phyloP scores from a whole-genome alignment of 441 rosid genomes.

The Geranium incanum region DNA sequence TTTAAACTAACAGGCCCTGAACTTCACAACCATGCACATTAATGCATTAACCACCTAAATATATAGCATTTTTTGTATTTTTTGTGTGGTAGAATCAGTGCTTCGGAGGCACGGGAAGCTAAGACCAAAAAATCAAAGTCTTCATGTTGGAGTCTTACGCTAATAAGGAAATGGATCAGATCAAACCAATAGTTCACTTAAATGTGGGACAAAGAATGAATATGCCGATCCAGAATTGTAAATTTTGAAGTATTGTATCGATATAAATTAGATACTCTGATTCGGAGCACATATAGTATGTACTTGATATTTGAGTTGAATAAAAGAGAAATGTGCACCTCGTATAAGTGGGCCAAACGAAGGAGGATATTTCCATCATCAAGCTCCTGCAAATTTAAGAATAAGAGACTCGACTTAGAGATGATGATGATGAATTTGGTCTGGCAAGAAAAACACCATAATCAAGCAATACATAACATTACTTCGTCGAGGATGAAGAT shows the following conservation, averaged over 20 bases:
- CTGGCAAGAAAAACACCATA: background rate
- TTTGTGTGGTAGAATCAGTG: background rate
- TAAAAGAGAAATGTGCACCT: constrained; percentile 30
- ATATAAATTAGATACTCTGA: background rate
- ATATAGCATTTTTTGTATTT: no score
- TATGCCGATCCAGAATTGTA: background rate
- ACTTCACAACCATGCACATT: background rate
- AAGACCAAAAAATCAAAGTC: background rate
- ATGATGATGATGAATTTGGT: background rate
- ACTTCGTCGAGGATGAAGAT: background rate
- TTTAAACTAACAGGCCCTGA: background rate
- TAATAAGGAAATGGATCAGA: background rate
- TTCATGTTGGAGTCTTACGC: background rate
- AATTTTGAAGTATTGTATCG: background rate
- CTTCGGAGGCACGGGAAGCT: background rate
- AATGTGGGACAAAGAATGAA: background rate
- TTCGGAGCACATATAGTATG: background rate
- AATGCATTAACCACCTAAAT: background rate
- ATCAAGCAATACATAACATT: background rate
- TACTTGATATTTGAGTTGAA: background rate
- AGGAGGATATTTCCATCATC: constrained; percentile 46
- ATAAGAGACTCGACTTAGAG: background rate
- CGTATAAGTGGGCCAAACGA: constrained; percentile 56
- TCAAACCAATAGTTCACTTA: background rate
- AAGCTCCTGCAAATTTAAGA: constrained; percentile 38